Evolutionary conservation across 805 yeast genomes (phyloP), one percentile per base, ranked within the genome.

Genomic region (Ogataea pilisensis): DNA sequence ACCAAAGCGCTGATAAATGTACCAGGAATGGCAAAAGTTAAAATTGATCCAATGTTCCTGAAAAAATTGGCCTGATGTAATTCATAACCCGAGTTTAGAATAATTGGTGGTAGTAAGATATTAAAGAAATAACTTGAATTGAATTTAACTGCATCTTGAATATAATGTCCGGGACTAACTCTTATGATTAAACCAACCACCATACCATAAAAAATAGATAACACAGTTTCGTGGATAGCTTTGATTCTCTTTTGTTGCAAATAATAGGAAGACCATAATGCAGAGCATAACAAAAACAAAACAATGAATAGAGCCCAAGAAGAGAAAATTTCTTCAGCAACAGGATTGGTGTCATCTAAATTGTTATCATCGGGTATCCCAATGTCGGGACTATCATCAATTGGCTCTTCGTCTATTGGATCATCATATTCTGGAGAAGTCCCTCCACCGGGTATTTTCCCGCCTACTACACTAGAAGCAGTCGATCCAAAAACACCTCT

Each of bases 121-220:
- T 93, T 93, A 75, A 93, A 93, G 67, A 93, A 93, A 63, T 91
- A 91, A 24, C 93, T 77, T 25, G 95, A 86, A 53, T 91, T 91
- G 72, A 93, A 93, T 44, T 95, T 89, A 38, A 93, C 96, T 5
- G 95, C 88, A 57, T 90, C 95, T 66, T 95, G 99, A 54, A 93
- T 95, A 63, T 88, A 89, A 61, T 89, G 97, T 35, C 99, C 99
- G 0, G 99, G 99, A 3, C 88, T 75, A 18, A 91, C 73, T 52
- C 99, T 75, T 45, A 95, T 89, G 18, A 93, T 76, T 26, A 95
- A 63, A 0, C 99, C 99, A 21, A 93, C 95, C 35, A 88, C 72
- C 98, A 88, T 90, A 17, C 99, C 99, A 54, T 91, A 89, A 60
- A 93, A 89, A 44, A 93, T 93, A 1, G 98, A 88, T 34, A 95